Evolutionary conservation across 163 green algal species (phyloP).

Genomic region (Scenedesmus sp.): DNA sequence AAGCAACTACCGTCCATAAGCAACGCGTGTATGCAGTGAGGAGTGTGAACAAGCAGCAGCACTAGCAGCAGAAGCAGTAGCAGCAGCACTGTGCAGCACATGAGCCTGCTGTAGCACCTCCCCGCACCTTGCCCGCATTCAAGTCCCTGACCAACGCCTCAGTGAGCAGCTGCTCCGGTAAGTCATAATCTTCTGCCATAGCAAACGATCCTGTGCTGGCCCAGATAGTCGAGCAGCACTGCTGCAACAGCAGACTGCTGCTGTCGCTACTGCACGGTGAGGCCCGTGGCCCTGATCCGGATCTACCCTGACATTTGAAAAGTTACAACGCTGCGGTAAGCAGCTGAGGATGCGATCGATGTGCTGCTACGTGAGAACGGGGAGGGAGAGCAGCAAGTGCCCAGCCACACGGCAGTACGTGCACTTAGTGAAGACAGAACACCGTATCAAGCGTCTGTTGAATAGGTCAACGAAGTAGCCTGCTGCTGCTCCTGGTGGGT

Average conservation of each 20-base stretch:
- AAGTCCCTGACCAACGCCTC: slow-evolving; percentile 2
- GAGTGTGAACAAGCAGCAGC: background rate
- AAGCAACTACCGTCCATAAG: background rate
- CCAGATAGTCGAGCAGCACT: background rate
- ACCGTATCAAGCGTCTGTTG: too few species aligned
- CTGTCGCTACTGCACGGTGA: background rate
- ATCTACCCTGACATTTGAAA: background rate
- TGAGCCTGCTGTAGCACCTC: background rate
- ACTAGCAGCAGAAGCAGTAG: background rate
- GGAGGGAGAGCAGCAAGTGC: background rate
- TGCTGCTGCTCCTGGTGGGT: background rate
- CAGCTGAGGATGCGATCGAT: background rate
- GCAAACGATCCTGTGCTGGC: background rate
- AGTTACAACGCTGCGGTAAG: too few species aligned
- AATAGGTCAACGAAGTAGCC: background rate
- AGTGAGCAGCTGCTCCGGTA: slow-evolving; percentile 1
- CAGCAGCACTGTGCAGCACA: background rate
- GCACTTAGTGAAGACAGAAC: background rate
- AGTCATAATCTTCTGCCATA: background rate
- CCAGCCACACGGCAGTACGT: background rate
- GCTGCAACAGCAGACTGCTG: background rate
- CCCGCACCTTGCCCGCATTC: slow-evolving; percentile 26
- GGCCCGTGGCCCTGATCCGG: background rate
- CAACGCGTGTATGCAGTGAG: background rate
- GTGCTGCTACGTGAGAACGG: background rate